These are phyloP conservation scores for Colletotrichum tabaci DNA, from an alignment of 2,329 filamentous ascomycete genomes.

Conservation along the genomic window DNA sequence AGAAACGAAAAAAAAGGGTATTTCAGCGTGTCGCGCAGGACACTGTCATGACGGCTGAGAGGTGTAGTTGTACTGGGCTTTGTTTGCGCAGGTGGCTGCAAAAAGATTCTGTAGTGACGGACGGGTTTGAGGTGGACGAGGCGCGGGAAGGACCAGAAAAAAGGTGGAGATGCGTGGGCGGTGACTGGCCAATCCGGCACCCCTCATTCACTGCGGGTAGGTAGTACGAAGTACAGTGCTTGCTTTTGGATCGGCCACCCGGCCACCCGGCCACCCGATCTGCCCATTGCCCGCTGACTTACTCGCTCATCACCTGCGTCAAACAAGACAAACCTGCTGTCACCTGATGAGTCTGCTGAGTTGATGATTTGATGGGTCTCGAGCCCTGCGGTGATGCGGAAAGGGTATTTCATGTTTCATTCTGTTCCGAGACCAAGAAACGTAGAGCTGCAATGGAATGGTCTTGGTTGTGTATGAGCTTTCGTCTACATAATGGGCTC, in stretches of 20 bases:
- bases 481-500: conserved; percentile 37
- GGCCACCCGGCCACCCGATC: not conserved
- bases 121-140: conserved; percentile 38
- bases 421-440: not conserved
- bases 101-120: conserved; percentile 41
- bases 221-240: conserved; percentile 32
- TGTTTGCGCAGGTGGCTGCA: conserved; percentile 32
- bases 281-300: conserved; percentile 6
- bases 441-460: not conserved
- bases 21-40: conserved; percentile 32
- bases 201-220: conserved; percentile 17
- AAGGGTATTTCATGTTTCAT: not conserved
- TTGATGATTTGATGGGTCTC: not conserved
- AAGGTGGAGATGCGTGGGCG: conserved; percentile 37
- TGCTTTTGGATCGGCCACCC: conserved; percentile 23
- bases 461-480: conserved; percentile 32
- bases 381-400: not conserved
- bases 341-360: not conserved
- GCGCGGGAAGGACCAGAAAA: conserved; percentile 42
- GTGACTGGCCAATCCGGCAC: conserved; percentile 31
- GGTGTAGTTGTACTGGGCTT: conserved; percentile 18
- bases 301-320: conserved; percentile 19
- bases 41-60: conserved; percentile 34
- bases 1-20: not conserved
- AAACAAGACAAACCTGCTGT: no score